phyloP scores from a whole-genome alignment of 1,139 yeast genomes.

The Pichia sp. region DNA sequence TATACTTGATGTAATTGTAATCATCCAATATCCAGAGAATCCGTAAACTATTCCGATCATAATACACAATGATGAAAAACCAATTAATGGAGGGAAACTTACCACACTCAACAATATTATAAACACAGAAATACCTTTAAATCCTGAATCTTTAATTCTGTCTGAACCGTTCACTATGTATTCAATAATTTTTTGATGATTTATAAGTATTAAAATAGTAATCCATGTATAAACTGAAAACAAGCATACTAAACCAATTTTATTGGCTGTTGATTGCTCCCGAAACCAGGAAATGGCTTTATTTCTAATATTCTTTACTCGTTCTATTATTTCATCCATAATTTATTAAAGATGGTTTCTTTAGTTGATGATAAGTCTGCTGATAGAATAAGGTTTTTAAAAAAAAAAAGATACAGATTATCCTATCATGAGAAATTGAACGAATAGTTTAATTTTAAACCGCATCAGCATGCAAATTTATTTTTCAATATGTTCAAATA shows the following conservation, averaged over 20 bases:
- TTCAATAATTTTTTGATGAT: conserved; percentile 13
- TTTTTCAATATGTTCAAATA: too few relatives aligned
- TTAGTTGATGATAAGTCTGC: too few relatives aligned
- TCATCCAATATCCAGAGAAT: conserved; percentile 68
- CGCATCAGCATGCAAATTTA: too few relatives aligned
- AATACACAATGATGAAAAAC: conserved; percentile 66
- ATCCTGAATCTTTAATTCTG: conserved; percentile 21
- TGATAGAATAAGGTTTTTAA: too few relatives aligned
- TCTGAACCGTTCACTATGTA: conserved; percentile 16
- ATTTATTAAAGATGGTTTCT: neutral
- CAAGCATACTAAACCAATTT: conserved; percentile 5
- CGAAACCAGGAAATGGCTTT: conserved; percentile 5
- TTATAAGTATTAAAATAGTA: conserved; percentile 1
- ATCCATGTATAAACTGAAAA: neutral
- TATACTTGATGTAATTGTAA: conserved; percentile 60
- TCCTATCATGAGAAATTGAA: too few relatives aligned
- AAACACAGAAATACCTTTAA: conserved; percentile 49
- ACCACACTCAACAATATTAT: conserved; percentile 43
- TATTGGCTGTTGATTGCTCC: neutral
- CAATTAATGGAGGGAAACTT: conserved; percentile 84
- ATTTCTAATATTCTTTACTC: neutral
- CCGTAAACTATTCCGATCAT: conserved; percentile 84
- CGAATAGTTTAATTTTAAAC: too few relatives aligned
- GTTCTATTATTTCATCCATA: neutral
- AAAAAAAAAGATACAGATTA: too few relatives aligned